phyloP scores from a whole-genome alignment of 345 rosid species.

The Toxicodendron radicans region DNA sequence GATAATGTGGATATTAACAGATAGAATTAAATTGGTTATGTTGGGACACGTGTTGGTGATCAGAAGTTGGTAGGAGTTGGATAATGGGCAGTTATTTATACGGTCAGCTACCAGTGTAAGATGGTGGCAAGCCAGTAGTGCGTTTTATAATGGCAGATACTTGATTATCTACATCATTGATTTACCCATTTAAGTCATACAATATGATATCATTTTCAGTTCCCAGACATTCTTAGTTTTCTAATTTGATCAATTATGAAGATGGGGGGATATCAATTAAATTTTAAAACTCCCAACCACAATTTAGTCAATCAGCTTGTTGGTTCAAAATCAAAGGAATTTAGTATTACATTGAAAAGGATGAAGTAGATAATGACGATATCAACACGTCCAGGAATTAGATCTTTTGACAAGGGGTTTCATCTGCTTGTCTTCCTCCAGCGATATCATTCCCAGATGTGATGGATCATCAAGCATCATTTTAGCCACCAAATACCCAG shows the following conservation, averaged over 20 bases:
- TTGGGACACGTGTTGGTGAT: conserved; percentile 11
- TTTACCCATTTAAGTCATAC: too few relatives aligned
- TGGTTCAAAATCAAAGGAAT: not conserved
- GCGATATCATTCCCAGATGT: conserved; percentile 60
- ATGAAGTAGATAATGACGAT: not conserved
- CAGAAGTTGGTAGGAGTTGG: not conserved
- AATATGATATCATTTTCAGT: too few relatives aligned
- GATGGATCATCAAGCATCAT: conserved; percentile 74
- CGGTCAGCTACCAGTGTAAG: not conserved
- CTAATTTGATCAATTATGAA: too few relatives aligned
- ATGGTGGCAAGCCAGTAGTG: not conserved
- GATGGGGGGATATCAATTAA: not conserved
- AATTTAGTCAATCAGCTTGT: not conserved
- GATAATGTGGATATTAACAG: too few relatives aligned
- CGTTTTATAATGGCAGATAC: not conserved
- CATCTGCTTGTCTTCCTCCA: conserved; percentile 67
- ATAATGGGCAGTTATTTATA: not conserved
- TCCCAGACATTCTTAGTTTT: too few relatives aligned
- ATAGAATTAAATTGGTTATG: conserved; percentile 7
- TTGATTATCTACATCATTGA: too few relatives aligned
- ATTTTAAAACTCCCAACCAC: too few relatives aligned
- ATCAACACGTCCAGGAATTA: conserved; percentile 51
- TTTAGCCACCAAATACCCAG: conserved; percentile 69
- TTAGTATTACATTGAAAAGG: not conserved
- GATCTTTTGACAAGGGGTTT: conserved; percentile 62